Percentiles rank a stretch among this genome's conserved stretches.
Evolutionary conservation across 441 rosid genomes (phyloP).

Genomic region (Adansonia gregorii): DNA sequence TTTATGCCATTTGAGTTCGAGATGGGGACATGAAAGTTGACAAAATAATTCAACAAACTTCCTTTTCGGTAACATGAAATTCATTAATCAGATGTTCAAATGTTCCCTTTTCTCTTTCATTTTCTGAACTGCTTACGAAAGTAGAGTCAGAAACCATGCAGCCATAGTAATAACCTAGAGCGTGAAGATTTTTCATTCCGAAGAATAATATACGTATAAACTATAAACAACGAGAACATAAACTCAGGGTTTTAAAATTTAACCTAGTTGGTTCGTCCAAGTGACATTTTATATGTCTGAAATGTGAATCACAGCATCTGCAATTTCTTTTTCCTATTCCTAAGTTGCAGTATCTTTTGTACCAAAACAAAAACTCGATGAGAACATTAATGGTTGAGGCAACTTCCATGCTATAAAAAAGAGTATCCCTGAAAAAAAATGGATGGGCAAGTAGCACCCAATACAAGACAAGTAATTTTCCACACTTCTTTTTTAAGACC

Average conservation of each 20-base stretch:
- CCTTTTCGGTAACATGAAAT: too few relatives aligned
- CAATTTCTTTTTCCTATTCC: neutral
- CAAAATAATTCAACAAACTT: too few relatives aligned
- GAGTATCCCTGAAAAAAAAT: conserved; percentile 8
- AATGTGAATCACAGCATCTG: neutral
- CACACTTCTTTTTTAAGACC: neutral
- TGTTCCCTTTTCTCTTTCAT: too few relatives aligned
- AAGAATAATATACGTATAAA: conserved; percentile 25
- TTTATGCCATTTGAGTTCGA: neutral
- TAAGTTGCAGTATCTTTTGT: neutral
- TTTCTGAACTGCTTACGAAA: too few relatives aligned
- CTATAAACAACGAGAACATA: conserved; percentile 6
- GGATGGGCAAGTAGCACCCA: conserved; percentile 9
- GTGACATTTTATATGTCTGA: neutral
- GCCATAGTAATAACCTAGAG: neutral
- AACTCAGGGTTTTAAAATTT: neutral
- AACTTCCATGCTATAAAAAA: conserved; percentile 7
- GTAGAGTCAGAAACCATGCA: neutral
- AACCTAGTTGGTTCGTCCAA: neutral
- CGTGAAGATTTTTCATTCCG: neutral
- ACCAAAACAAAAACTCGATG: neutral
- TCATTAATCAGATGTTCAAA: too few relatives aligned
- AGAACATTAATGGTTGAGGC: conserved; percentile 5
- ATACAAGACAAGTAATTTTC: conserved; percentile 3
- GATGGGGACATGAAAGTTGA: neutral